Conservation (phyloP, 208 protist genomes). For the Crithidia thermophila region DNA sequence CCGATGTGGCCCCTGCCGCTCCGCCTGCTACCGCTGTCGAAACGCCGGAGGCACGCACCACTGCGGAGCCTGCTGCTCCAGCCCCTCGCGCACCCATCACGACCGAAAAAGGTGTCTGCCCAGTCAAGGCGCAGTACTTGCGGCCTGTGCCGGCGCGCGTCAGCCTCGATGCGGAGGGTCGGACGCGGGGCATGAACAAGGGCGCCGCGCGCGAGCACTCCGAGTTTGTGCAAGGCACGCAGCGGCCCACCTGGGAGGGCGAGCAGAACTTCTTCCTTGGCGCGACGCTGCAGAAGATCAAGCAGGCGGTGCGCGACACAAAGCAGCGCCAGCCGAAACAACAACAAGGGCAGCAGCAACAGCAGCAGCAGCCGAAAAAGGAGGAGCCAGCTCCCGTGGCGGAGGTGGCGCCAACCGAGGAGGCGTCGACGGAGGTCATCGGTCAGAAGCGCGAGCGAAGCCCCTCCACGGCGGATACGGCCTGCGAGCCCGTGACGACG, state of each 20-base stretch:
- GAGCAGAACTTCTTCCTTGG: slow-evolving; percentile 80
- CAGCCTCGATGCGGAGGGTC: slow-evolving; percentile 60
- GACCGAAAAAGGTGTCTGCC: slow-evolving; percentile 55
- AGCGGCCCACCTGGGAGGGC: slow-evolving; percentile 65
- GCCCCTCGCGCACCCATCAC: background rate
- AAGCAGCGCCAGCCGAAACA: slow-evolving; percentile 27
- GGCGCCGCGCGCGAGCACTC: slow-evolving; percentile 61
- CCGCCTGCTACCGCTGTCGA: background rate
- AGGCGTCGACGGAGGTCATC: background rate
- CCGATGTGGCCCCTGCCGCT: background rate
- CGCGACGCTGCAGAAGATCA: slow-evolving; percentile 57
- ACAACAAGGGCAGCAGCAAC: slow-evolving; percentile 19
- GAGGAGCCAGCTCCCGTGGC: background rate
- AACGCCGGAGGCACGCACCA: background rate
- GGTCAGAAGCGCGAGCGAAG: slow-evolving; percentile 28
- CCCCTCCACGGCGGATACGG: background rate
- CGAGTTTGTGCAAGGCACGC: slow-evolving; percentile 49
- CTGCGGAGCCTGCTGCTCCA: background rate
- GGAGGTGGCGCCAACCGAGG: slow-evolving; percentile 1
- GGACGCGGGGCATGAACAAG: slow-evolving; percentile 85
- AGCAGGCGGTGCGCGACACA: slow-evolving; percentile 45
- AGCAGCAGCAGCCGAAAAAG: slow-evolving; percentile 3
- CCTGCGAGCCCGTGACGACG: background rate
- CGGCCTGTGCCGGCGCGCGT: slow-evolving; percentile 57
- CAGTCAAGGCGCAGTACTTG: slow-evolving; percentile 66